These are phyloP conservation scores for Diplotaxis tenuifolia DNA, from an alignment of 345 rosid genomes.

Conservation along the genomic window DNA sequence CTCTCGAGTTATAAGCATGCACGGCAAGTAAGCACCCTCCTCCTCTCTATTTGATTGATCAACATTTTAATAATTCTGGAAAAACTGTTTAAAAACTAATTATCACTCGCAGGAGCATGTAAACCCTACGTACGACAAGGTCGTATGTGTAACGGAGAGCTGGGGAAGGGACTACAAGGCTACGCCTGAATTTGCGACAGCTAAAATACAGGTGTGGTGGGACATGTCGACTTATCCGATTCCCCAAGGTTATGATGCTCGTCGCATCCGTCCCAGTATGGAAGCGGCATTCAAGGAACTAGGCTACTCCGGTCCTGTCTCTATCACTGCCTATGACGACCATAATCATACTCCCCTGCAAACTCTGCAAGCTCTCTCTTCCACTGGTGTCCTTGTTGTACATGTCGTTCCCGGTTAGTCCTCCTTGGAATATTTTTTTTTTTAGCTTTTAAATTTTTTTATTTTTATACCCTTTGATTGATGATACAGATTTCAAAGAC, in stretches of 20 bases:
- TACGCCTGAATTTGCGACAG: not conserved
- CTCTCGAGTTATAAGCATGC: not conserved
- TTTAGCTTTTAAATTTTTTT: not conserved
- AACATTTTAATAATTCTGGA: no score
- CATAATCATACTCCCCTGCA: no score
- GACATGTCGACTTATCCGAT: not conserved
- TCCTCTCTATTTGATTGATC: no score
- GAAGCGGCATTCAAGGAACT: not conserved
- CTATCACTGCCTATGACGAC: not conserved
- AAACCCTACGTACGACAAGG: not conserved
- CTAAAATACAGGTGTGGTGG: not conserved
- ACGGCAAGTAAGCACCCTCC: not conserved
- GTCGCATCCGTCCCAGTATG: no score
- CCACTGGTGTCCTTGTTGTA: not conserved
- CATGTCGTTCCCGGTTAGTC: not conserved
- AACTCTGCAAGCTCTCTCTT: not conserved
- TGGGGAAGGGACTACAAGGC: not conserved
- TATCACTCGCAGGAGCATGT: not conserved
- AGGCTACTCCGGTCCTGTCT: not conserved
- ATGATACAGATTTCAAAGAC: not conserved
- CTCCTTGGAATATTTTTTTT: not conserved
- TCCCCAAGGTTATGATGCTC: not conserved
- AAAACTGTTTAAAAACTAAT: no score
- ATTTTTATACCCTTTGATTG: not conserved
- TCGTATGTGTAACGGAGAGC: not conserved